These are phyloP conservation scores for Testicularia cyperi DNA, from an alignment of 1,284 basidiomycete genomes.

Conservation along the genomic window DNA sequence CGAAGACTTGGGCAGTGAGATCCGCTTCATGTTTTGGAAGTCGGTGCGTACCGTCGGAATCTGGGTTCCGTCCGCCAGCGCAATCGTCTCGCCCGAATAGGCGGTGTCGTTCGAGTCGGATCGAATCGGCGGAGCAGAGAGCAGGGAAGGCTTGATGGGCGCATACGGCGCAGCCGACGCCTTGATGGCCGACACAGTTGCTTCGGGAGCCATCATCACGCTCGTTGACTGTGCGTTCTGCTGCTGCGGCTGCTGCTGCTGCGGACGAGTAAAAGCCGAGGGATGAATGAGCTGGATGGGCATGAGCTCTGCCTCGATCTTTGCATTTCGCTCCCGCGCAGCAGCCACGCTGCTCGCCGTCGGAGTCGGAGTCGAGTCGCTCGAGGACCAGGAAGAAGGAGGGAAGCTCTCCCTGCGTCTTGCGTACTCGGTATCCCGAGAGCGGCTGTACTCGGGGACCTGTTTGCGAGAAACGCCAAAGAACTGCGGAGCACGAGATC, in stretches of 20 bases:
- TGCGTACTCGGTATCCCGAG: no score
- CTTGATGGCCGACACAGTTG: no score
- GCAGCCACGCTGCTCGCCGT: slow-evolving; percentile 44
- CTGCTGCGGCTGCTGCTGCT: neutral
- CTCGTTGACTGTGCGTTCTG: no score
- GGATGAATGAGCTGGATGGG: slow-evolving; percentile 31
- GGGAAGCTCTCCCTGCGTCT: no score
- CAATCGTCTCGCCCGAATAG: slow-evolving; percentile 16
- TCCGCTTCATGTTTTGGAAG: slow-evolving; percentile 38
- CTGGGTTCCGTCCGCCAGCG: slow-evolving; percentile 21
- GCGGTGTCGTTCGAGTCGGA: slow-evolving; percentile 20
- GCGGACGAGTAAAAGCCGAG: no score
- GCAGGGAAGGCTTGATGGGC: slow-evolving; percentile 11
- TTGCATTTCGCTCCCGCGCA: slow-evolving; percentile 11
- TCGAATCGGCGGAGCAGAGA: slow-evolving; percentile 19
- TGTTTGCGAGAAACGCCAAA: no score
- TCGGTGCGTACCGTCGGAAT: slow-evolving; percentile 35
- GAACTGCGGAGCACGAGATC: no score
- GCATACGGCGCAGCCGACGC: slow-evolving; percentile 21
- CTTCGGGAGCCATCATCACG: no score
- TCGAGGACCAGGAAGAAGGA: slow-evolving; percentile 26
- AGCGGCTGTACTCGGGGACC: no score
- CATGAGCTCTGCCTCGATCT: slow-evolving; percentile 13
- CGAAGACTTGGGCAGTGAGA: slow-evolving; percentile 17
- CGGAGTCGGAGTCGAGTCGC: slow-evolving; percentile 36